Evolutionary conservation across 2,329 filamentous ascomycete species (phyloP), one percentile per base, ranked within the genome.

Genomic region (Xylaria sp.): DNA sequence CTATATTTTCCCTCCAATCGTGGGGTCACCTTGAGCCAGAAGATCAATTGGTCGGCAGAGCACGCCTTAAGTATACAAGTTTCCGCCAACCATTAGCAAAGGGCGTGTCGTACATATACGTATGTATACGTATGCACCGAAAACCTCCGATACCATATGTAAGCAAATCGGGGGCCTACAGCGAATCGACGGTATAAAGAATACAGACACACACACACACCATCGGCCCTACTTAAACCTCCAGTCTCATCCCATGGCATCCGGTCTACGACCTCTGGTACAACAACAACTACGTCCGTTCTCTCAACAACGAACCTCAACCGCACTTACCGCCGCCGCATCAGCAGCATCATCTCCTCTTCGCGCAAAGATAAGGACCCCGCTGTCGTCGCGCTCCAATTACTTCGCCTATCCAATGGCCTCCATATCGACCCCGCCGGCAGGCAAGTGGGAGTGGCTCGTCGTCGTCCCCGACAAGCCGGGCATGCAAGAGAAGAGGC

Each of bases 381-480:
- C 49, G 33, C 29, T 20, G 20, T n/a, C n/a, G 20, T 33, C 51
- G 20, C 22, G n/a, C 49, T 25, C 59, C 11, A 45, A 27, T 13
- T 53, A 39, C 60, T 60, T 60, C 42, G 60, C 60, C 11, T 49
- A 59, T 31, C 58, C 64, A 27, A 76, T 76, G 74, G 70, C 74
- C 3, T 65, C 73, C 44, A 62, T 71, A 53, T 60, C 70, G 20
- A 67, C 69, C 58, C 67, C 71, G 49, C 69, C 73, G 11, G 66
- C 73, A 36, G 73, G 70, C 67, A 68, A 75, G 56, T 61, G 62
- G 33, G 73, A 76, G 78, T 93, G 89, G 82, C 85, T 93, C 42
- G 89, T 90, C 72, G 83, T 93, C 65, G 76, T 92, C 42, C 90
- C 89, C 13, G 90, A 93, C 78, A 86, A 88, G 77, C 85, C 88